Conservation (phyloP, 768 basidiomycete species). For the Pleurotus djamor region DNA sequence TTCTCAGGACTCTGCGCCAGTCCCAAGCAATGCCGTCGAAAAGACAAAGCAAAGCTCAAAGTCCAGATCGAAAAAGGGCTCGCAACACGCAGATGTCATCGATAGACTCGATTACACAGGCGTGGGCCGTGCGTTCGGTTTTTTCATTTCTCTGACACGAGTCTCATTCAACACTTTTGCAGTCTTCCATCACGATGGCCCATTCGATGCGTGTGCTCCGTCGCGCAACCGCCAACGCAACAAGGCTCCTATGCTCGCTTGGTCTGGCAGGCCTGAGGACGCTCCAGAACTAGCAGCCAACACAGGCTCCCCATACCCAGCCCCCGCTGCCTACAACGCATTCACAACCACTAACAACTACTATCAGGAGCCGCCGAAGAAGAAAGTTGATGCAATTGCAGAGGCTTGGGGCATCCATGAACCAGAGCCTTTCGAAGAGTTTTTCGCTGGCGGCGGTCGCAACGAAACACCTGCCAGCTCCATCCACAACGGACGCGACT, state of each 20-base stretch:
- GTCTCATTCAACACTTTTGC: slow-evolving; percentile 1
- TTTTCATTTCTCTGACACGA: slow-evolving; percentile 12
- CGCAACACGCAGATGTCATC: slow-evolving; percentile 84
- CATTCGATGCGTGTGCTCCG: slow-evolving; percentile 89
- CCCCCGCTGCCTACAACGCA: slow-evolving; percentile 41
- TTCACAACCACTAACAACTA: slow-evolving; percentile 42
- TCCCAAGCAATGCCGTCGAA: slow-evolving; percentile 20
- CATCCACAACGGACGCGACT: slow-evolving; percentile 65
- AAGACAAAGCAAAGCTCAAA: slow-evolving; percentile 39
- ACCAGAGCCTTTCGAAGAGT: slow-evolving; percentile 89
- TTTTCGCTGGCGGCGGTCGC: slow-evolving; percentile 77
- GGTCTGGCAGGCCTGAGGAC: slow-evolving; percentile 42
- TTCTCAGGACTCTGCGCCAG: slow-evolving; percentile 40
- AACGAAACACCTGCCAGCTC: slow-evolving; percentile 63
- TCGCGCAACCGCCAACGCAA: slow-evolving; percentile 81
- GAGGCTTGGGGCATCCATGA: slow-evolving; percentile 95
- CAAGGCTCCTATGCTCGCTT: slow-evolving; percentile 84
- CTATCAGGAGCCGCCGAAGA: slow-evolving; percentile 65
- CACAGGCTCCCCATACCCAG: slow-evolving; percentile 46
- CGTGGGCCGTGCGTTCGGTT: slow-evolving; percentile 66
- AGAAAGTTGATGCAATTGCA: slow-evolving; percentile 85
- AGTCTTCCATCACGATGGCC: slow-evolving; percentile 94
- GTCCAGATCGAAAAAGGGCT: slow-evolving; percentile 63
- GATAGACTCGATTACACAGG: slow-evolving; percentile 86
- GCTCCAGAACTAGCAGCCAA: slow-evolving; percentile 33